Conservation (phyloP, 768 basidiomycete genomes). For the Leccinum obscurum region DNA sequence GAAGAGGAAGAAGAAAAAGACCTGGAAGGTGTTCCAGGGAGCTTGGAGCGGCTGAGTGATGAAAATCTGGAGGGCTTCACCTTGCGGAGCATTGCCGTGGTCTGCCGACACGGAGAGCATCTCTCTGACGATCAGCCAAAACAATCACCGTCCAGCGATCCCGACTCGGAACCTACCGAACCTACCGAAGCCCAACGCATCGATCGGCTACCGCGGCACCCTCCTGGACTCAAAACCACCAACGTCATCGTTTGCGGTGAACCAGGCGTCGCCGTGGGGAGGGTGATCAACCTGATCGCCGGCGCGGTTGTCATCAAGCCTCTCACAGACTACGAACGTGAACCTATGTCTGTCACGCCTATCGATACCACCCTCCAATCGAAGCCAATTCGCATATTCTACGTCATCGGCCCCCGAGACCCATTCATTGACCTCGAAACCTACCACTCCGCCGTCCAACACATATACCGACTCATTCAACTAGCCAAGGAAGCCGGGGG, state of each 20-base stretch:
- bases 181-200: conserved; percentile 21
- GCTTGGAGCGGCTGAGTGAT: conserved; percentile 22
- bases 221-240: conserved; percentile 20
- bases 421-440: conserved; percentile 22
- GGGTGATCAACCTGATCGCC: conserved; percentile 30
- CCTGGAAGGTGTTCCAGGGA: conserved; percentile 11
- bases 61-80: conserved; percentile 10
- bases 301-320: conserved; percentile 20
- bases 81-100: conserved; percentile 14
- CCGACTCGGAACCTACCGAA: conserved; percentile 2
- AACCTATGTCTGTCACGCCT: conserved; percentile 30
- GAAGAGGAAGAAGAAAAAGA: background rate
- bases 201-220: conserved; percentile 18
- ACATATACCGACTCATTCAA: conserved; percentile 32
- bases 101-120: conserved; percentile 3
- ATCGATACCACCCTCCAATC: conserved; percentile 28
- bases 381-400: conserved; percentile 25
- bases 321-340: conserved; percentile 29
- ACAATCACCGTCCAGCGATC: background rate
- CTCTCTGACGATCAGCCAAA: background rate
- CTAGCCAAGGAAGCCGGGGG: conserved; percentile 28
- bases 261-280: conserved; percentile 33
- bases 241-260: conserved; percentile 47
- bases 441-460: conserved; percentile 20
- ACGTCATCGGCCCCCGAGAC: conserved; percentile 35